A percentile compares a stretch with the other conserved stretches of the same genome.
These are phyloP conservation scores for Cutaneotrichosporon sp. DNA, from an alignment of 1,284 basidiomycete species.

Conservation along the genomic window DNA sequence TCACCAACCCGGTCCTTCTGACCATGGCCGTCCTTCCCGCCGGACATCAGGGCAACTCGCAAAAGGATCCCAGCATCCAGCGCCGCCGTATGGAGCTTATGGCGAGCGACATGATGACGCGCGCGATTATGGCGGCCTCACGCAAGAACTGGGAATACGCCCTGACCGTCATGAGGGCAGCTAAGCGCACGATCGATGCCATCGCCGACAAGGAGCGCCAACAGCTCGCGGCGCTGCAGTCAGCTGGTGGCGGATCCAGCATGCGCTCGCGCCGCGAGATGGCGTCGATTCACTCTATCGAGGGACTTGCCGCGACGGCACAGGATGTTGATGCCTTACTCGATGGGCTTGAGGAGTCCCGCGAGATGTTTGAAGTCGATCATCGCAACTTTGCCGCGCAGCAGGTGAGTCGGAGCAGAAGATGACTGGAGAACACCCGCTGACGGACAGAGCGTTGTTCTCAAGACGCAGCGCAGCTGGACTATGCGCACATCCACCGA, in stretches of 20 bases:
- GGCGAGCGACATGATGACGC: constrained; percentile 89
- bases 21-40: constrained; percentile 76
- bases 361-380: constrained; percentile 82
- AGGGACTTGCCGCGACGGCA: constrained; percentile 73
- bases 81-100: constrained; percentile 90
- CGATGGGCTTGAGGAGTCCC: constrained; percentile 81
- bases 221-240: constrained; percentile 1
- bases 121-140: constrained; percentile 80
- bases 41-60: constrained; percentile 52
- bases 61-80: constrained; percentile 77
- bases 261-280: constrained; percentile 68
- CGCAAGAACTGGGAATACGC: constrained; percentile 81
- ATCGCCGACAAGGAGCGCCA: constrained; percentile 62
- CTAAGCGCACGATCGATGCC: constrained; percentile 76
- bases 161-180: constrained; percentile 79
- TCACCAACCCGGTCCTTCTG: constrained; percentile 80
- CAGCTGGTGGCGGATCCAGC: constrained; percentile 16
- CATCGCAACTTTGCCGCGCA: constrained; percentile 89
- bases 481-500: constrained; percentile 79
- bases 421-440: too few species aligned
- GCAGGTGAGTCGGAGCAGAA: constrained; percentile 68
- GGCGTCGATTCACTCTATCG: constrained; percentile 62
- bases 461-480: constrained; percentile 89
- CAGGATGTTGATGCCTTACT: constrained; percentile 76
- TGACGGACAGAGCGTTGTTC: constrained; percentile 81